A percentile compares a stretch with the other conserved stretches of the same genome.
phyloP scores from a whole-genome alignment of 257 asterid species.

The Pogostemon cablin region DNA sequence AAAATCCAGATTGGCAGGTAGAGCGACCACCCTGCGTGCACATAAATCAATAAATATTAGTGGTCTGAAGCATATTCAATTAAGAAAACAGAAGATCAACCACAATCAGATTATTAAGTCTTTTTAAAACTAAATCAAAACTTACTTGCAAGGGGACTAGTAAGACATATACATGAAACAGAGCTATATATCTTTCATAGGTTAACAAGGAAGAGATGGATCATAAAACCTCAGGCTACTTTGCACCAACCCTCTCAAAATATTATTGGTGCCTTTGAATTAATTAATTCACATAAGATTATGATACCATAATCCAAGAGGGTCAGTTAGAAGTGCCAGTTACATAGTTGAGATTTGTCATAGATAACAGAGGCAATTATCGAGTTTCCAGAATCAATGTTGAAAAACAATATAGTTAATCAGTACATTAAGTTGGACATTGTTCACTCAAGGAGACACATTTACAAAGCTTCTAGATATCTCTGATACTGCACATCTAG shows the following conservation, averaged over 20 bases:
- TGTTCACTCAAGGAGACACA: neutral
- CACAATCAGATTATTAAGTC: neutral
- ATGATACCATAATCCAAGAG: neutral
- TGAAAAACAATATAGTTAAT: constrained; percentile 10
- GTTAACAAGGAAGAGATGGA: neutral
- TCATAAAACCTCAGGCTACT: neutral
- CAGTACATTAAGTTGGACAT: constrained; percentile 11
- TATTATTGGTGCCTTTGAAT: neutral
- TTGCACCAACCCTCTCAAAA: neutral
- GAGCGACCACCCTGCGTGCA: constrained; percentile 71
- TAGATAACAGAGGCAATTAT: neutral
- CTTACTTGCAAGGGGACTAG: constrained; percentile 7
- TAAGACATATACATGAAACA: neutral
- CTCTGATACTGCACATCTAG: constrained; percentile 7
- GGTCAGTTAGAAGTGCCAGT: neutral
- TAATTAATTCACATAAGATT: neutral
- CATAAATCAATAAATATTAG: constrained; percentile 14
- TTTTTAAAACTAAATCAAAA: neutral
- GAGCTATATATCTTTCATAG: constrained; percentile 2
- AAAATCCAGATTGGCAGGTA: constrained; percentile 87
- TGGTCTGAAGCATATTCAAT: neutral
- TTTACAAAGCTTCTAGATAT: neutral
- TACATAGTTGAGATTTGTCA: constrained; percentile 11
- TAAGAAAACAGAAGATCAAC: neutral
- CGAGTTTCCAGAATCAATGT: constrained; percentile 8